These are phyloP conservation scores for Galerina marginata DNA, from an alignment of 768 basidiomycete species.

Conservation along the genomic window DNA sequence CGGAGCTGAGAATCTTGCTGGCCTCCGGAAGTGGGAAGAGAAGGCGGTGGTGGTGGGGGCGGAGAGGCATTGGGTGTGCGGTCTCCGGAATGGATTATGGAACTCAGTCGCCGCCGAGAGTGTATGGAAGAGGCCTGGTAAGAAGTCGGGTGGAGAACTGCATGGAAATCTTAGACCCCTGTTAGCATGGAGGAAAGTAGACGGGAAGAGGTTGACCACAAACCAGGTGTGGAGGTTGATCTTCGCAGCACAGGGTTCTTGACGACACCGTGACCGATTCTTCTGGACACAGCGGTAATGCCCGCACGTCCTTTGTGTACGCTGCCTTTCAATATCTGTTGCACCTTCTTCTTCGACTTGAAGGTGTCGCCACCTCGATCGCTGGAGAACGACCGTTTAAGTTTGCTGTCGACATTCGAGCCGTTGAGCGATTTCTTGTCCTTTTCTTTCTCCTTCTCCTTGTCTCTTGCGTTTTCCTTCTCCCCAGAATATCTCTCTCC, in stretches of 20 bases:
- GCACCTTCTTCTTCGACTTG: slow-evolving; percentile 77
- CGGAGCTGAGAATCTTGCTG: slow-evolving; percentile 42
- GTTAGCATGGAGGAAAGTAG: not conserved
- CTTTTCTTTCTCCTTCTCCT: slow-evolving; percentile 19
- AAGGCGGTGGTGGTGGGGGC: slow-evolving; percentile 50
- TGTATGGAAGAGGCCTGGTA: slow-evolving; percentile 86
- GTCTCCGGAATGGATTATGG: slow-evolving; percentile 46
- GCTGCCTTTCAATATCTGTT: slow-evolving; percentile 75
- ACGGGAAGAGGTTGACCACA: slow-evolving; percentile 19
- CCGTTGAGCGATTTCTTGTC: slow-evolving; percentile 12
- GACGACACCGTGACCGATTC: slow-evolving; percentile 73
- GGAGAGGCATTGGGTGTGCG: slow-evolving; percentile 43
- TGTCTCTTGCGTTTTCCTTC: slow-evolving; percentile 10
- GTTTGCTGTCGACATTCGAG: slow-evolving; percentile 27
- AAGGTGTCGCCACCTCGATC: slow-evolving; percentile 51
- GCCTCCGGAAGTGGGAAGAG: slow-evolving; percentile 39
- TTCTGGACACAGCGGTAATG: slow-evolving; percentile 78
- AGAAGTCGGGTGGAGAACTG: slow-evolving; percentile 60
- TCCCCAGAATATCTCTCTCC: slow-evolving; percentile 6
- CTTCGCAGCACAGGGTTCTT: slow-evolving; percentile 61
- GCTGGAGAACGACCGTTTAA: slow-evolving; percentile 44
- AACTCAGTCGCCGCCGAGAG: slow-evolving; percentile 67
- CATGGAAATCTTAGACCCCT: slow-evolving; percentile 63
- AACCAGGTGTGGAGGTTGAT: slow-evolving; percentile 74
- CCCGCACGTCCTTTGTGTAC: slow-evolving; percentile 76